A percentile compares a stretch with the other conserved stretches of the same genome.
Conservation (phyloP, 2,329 filamentous ascomycete genomes). For the Proliferodiscus dingleyae region DNA sequence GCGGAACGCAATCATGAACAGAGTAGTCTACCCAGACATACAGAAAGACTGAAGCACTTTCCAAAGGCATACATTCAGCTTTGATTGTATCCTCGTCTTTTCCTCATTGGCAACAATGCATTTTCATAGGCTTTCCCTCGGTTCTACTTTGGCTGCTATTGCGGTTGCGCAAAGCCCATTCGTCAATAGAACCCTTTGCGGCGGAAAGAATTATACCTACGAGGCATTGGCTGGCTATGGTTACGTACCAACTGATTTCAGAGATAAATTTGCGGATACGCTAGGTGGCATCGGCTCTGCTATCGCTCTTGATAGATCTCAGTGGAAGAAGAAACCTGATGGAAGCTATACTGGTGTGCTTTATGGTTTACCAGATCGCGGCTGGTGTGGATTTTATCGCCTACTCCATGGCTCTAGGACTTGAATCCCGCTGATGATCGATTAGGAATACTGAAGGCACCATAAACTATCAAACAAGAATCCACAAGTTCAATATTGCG, state of each 20-base stretch:
- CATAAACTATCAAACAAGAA: constrained; percentile 59
- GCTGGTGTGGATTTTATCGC: constrained; percentile 45
- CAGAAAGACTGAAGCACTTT: too few relatives aligned
- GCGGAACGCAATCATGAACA: too few relatives aligned
- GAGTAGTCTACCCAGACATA: too few relatives aligned
- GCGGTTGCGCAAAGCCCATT: constrained; percentile 2
- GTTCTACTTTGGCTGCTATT: constrained; percentile 5
- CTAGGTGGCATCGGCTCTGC: constrained; percentile 62
- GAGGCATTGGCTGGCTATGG: constrained; percentile 64
- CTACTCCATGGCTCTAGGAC: too few relatives aligned
- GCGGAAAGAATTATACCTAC: constrained; percentile 60
- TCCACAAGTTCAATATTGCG: constrained; percentile 62
- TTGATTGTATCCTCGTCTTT: too few relatives aligned
- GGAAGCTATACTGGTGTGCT: constrained; percentile 53
- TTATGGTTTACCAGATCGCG: constrained; percentile 62
- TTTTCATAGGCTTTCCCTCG: too few relatives aligned
- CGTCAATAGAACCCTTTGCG: constrained; percentile 29
- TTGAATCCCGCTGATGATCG: neutral
- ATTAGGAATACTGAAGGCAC: constrained; percentile 68
- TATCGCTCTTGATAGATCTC: constrained; percentile 54
- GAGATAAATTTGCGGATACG: constrained; percentile 66
- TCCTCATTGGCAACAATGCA: too few relatives aligned
- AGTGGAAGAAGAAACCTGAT: constrained; percentile 51
- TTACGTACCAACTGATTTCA: constrained; percentile 49
- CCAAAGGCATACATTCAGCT: too few relatives aligned